Evolutionary conservation across 2,329 filamentous ascomycete species (phyloP), one percentile per base, ranked within the genome.

Genomic region (Blastomyces parvus): DNA sequence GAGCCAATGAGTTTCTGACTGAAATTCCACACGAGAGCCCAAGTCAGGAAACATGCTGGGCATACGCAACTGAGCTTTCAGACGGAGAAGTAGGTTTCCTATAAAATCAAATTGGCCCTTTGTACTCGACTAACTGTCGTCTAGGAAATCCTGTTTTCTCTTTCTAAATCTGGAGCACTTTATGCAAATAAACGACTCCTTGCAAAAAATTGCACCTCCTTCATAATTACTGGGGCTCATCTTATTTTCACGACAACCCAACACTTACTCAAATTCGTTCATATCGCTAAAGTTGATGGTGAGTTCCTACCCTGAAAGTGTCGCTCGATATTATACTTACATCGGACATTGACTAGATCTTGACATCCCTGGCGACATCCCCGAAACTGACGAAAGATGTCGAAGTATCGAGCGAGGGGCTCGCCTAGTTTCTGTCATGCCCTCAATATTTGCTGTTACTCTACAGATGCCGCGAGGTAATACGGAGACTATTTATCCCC

Each of bases 391-490:
- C 69, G 94, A 99, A 75, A 82, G 94, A 71, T 97, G 93, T 74
- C 85, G 94, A 67, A 95, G 86, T 69, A 89, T 99, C 63, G 94
- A 99, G 75, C 86, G 94, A 67, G 94, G 94, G 19, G 91, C 89
- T 2, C 87, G 86, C 59, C 82, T 99, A 17, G 86, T 99, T 27
- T 94, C 90, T 0, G 91, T 91, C 36, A 92, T 96, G 75, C 93
- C 94, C 1, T 90, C 90, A 3, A 88, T 86, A 50, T 94, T 96
- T 77, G 89, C 86, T 61, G 80, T 99, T 9, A 85, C 96, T 0
- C 80, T 99, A 3, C 94, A 99, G 74, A 97, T 97, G 90, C 94
- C 94, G 1, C 84, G 94, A 70, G 94, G 94, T 25, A 99, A 99
- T 69, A 79, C 97, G 1, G 94, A 99, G 76, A 97, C 93, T 0